These are phyloP conservation scores for Candida sanyaensis DNA, from an alignment of 1,139 yeast genomes.

Conservation along the genomic window DNA sequence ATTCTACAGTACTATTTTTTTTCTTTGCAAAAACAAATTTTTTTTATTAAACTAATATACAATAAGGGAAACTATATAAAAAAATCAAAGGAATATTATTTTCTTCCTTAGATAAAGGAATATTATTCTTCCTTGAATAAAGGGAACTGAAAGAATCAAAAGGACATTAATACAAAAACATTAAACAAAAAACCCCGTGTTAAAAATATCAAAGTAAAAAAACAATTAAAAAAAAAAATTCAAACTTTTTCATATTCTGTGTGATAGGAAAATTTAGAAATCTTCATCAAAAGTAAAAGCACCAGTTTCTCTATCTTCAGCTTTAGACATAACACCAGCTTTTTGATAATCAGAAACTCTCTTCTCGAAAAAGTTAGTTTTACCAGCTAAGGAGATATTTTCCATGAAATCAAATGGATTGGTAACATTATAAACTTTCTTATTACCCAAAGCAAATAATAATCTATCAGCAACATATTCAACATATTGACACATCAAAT, in stretches of 20 bases:
- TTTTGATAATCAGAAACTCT: constrained; percentile 98
- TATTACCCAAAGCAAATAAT: constrained; percentile 84
- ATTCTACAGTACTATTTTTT: no score
- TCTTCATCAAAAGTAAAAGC: constrained; percentile 52
- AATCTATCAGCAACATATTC: constrained; percentile 97
- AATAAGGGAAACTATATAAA: background rate
- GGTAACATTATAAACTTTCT: constrained; percentile 80
- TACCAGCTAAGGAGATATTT: constrained; percentile 95
- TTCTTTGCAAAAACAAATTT: background rate
- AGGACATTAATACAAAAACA: constrained; percentile 2
- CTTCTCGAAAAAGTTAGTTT: constrained; percentile 98
- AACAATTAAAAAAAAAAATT: background rate
- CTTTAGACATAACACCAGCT: constrained; percentile 91
- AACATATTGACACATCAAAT: constrained; percentile 94
- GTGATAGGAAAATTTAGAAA: constrained; percentile 26
- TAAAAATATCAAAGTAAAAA: background rate
- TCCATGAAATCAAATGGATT: constrained; percentile 99
- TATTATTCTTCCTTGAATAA: background rate
- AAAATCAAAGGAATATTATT: no score
- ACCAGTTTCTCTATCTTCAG: constrained; percentile 31
- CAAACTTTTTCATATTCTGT: background rate
- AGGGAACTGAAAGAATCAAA: background rate
- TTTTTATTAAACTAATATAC: constrained; percentile 4
- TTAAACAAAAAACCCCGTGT: background rate
- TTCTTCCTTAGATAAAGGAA: no score